Conservation (phyloP, 177 flowering plant species). For the Vitis hybrid region DNA sequence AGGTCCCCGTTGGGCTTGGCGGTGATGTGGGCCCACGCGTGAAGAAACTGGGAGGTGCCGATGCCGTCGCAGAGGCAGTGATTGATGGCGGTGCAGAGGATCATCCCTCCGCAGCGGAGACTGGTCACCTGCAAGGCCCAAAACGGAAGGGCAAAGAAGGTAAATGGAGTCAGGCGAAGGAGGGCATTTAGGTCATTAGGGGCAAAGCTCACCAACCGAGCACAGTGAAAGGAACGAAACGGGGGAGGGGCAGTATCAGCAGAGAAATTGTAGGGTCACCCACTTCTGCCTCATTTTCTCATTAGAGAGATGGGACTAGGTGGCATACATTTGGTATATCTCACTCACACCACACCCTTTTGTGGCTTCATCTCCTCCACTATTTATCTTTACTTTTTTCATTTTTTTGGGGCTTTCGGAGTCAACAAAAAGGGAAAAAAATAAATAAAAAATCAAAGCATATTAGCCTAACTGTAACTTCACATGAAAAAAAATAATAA, state of each 20-base stretch:
- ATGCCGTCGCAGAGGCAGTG: conserved; percentile 91
- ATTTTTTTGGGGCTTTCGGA: too few species aligned
- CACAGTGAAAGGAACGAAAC: conserved; percentile 7
- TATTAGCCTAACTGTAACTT: too few species aligned
- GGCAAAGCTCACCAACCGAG: background rate
- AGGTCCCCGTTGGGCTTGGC: conserved; percentile 31
- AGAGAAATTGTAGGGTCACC: conserved; percentile 5
- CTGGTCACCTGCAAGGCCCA: conserved; percentile 56
- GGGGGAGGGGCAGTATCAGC: background rate
- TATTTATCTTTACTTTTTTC: too few species aligned
- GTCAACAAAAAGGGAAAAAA: too few species aligned
- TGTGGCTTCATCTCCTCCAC: too few species aligned
- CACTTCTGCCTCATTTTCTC: background rate
- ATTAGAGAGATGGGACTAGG: too few species aligned
- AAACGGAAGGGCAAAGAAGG: background rate
- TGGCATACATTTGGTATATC: too few species aligned
- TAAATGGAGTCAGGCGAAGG: background rate
- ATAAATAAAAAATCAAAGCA: too few species aligned
- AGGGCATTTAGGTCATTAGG: conserved; percentile 5
- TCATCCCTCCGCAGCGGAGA: conserved; percentile 80
- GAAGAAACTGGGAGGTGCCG: conserved; percentile 79
- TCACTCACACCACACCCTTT: too few species aligned
- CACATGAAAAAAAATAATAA: too few species aligned
- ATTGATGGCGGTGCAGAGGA: conserved; percentile 72
- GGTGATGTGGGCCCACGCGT: conserved; percentile 80